Conservation (phyloP, 257 asterid genomes). For the Jacaranda mimosifolia region DNA sequence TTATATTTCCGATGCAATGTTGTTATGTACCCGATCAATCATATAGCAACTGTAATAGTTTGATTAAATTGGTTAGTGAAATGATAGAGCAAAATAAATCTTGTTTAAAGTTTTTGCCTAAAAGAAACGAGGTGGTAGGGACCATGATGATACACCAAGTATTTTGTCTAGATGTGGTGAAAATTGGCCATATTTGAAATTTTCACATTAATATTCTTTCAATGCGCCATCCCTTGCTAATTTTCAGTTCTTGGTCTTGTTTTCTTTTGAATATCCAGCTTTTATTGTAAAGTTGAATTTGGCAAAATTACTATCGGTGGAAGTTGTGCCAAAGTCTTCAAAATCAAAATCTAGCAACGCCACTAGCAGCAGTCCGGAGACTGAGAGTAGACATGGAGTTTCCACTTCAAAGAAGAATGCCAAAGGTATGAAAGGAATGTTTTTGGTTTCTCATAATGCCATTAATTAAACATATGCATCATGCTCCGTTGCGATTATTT, state of each 20-base stretch:
- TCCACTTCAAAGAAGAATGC: conserved; percentile 37
- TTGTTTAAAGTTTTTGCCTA: background rate
- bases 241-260: background rate
- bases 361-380: conserved; percentile 33
- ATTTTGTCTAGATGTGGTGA: background rate
- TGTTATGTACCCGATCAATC: too few species aligned
- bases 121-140: background rate
- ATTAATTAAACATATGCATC: too few species aligned
- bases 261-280: conserved; percentile 45
- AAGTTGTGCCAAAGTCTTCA: conserved; percentile 32
- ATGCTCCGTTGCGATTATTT: too few species aligned
- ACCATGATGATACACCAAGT: background rate
- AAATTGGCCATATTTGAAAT: background rate
- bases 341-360: conserved; percentile 32
- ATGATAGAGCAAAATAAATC: background rate
- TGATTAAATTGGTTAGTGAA: background rate
- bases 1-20: too few species aligned
- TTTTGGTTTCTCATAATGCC: background rate
- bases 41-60: too few species aligned
- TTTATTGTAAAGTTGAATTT: conserved; percentile 59
- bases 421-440: conserved; percentile 44
- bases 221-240: conserved; percentile 5
- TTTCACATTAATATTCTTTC: background rate
- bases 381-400: conserved; percentile 31
- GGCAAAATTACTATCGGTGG: conserved; percentile 46